These are phyloP conservation scores for Nitzschia sp. DNA, from an alignment of 108 stramenopile species.

Conservation along the genomic window DNA sequence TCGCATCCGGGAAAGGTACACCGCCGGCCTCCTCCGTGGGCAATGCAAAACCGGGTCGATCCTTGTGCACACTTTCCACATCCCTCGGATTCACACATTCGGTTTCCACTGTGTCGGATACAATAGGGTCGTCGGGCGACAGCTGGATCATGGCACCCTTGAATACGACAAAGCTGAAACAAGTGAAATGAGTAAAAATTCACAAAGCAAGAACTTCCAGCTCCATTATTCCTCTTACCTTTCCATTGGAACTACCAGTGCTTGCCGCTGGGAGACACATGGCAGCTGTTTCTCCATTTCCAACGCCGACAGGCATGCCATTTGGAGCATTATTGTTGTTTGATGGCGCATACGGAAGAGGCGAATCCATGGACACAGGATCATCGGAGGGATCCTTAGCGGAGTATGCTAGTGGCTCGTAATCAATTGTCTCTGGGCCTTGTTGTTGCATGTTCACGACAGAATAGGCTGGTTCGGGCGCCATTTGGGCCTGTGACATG, in stretches of 20 bases:
- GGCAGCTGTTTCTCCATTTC: no score
- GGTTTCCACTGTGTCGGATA: constrained; percentile 72
- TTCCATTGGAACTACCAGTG: constrained; percentile 1
- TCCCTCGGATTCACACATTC: constrained; percentile 76
- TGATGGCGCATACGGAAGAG: no score
- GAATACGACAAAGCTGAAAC: constrained; percentile 68
- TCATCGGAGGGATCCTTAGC: no score
- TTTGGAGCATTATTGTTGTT: no score
- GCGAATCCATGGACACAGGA: no score
- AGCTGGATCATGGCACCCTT: constrained; percentile 69
- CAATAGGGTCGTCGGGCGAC: constrained; percentile 77
- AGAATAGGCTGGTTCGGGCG: background rate
- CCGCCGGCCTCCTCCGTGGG: constrained; percentile 95
- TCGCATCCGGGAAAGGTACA: constrained; percentile 92
- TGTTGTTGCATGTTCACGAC: background rate
- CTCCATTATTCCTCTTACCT: background rate
- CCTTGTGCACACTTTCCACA: constrained; percentile 89
- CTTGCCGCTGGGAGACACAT: no score
- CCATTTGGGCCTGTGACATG: background rate
- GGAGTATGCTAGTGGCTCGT: no score
- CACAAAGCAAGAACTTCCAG: no score
- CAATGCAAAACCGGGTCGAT: constrained; percentile 94
- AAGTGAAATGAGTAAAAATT: no score
- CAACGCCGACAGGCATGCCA: no score
- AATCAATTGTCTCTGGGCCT: no score